phyloP scores from a whole-genome alignment of 2,329 filamentous ascomycete genomes.

The Colletotrichum aenigma region DNA sequence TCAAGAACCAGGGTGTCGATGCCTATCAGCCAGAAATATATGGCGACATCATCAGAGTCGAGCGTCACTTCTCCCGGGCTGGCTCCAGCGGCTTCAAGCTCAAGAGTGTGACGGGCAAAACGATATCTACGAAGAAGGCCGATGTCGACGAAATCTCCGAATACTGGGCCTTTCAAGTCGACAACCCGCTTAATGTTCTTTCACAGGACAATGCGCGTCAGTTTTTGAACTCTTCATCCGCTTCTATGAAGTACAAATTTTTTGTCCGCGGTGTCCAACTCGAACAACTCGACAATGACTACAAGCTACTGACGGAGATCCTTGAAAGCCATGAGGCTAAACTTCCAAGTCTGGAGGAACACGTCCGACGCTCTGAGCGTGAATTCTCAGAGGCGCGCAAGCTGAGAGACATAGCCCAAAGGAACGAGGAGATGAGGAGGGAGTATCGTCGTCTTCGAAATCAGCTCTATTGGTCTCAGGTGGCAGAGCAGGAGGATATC shows the following conservation, averaged over 20 bases:
- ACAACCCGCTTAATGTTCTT: constrained; percentile 94
- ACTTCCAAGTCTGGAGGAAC: constrained; percentile 63
- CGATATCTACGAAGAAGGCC: constrained; percentile 81
- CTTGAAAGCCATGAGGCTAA: constrained; percentile 75
- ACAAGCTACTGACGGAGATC: constrained; percentile 80
- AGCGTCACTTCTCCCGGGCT: constrained; percentile 80
- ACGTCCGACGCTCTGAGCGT: constrained; percentile 64
- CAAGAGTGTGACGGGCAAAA: constrained; percentile 71
- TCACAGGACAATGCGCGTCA: constrained; percentile 95
- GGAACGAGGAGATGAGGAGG: constrained; percentile 51
- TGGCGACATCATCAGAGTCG: constrained; percentile 85
- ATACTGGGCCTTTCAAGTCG: constrained; percentile 90
- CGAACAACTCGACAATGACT: constrained; percentile 90
- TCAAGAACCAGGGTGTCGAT: constrained; percentile 88
- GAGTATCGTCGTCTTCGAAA: constrained; percentile 63
- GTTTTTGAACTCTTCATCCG: constrained; percentile 85
- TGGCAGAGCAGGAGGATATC: constrained; percentile 73
- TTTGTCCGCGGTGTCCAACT: constrained; percentile 95
- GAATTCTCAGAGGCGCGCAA: constrained; percentile 38
- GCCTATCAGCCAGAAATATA: constrained; percentile 85
- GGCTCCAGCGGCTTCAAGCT: constrained; percentile 86
- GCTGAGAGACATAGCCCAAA: constrained; percentile 32
- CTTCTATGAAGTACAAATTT: constrained; percentile 91
- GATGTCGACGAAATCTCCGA: constrained; percentile 94
- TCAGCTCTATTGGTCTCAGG: constrained; percentile 87